Evolutionary conservation across 2,329 filamentous ascomycete genomes (phyloP).

Genomic region (Colletotrichum simmondsii): DNA sequence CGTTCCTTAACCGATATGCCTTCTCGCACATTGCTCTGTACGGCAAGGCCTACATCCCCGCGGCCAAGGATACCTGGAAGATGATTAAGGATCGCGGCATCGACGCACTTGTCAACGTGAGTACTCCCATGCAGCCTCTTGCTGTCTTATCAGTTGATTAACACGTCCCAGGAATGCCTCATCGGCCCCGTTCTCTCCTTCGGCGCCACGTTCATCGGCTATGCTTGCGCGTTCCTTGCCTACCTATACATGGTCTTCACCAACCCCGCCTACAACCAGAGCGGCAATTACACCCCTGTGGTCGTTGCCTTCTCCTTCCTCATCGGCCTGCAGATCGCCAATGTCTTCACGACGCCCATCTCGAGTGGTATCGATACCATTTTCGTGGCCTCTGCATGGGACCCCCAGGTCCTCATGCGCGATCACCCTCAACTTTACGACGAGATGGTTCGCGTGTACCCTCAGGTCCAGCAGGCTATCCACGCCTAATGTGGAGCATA

Average conservation of each 20-base stretch:
- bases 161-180: conserved; percentile 71
- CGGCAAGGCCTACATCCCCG: conserved; percentile 86
- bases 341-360: conserved; percentile 89
- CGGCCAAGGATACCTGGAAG: conserved; percentile 89
- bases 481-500: conserved; percentile 59
- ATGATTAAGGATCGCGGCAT: conserved; percentile 95
- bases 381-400: conserved; percentile 82
- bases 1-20: conserved; percentile 92
- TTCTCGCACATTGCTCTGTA: conserved; percentile 95
- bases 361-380: conserved; percentile 91
- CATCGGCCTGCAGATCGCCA: conserved; percentile 89
- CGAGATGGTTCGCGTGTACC: conserved; percentile 84
- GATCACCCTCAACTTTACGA: conserved; percentile 87
- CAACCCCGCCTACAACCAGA: conserved; percentile 78
- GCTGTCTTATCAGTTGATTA: background rate
- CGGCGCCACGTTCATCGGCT: conserved; percentile 85
- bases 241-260: conserved; percentile 91
- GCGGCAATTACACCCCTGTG: conserved; percentile 77
- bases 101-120: conserved; percentile 83
- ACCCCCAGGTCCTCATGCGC: conserved; percentile 78
- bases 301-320: conserved; percentile 88
- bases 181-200: conserved; percentile 80
- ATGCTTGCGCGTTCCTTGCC: conserved; percentile 81
- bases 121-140: conserved; percentile 16
- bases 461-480: conserved; percentile 83